These are phyloP conservation scores for Chionographis japonica DNA, from an alignment of 106 monocot genomes.

Conservation along the genomic window DNA sequence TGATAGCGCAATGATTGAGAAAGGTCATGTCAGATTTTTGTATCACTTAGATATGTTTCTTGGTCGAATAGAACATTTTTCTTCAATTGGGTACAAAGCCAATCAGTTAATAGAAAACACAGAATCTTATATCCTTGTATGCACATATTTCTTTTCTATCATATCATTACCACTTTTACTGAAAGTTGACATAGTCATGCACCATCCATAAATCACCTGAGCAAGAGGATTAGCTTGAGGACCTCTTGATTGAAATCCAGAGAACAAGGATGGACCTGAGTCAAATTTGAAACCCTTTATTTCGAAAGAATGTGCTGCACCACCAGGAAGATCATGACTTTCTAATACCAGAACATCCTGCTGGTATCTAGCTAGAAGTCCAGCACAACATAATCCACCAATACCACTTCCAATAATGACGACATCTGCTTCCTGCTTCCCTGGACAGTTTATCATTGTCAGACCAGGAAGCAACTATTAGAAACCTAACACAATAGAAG, in stretches of 20 bases:
- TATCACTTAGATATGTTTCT: too few species aligned
- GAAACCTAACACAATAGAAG: too few species aligned
- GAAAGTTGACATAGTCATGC: neutral
- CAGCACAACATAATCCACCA: slow-evolving; percentile 90
- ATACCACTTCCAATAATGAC: slow-evolving; percentile 94
- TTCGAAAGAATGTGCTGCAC: slow-evolving; percentile 93
- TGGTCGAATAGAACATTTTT: too few species aligned
- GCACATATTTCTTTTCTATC: neutral
- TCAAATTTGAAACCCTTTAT: slow-evolving; percentile 94
- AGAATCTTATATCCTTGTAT: too few species aligned
- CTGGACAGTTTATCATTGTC: slow-evolving; percentile 27
- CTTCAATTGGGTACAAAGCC: too few species aligned
- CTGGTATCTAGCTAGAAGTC: slow-evolving; percentile 80
- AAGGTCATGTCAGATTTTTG: too few species aligned
- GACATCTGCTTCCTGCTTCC: slow-evolving; percentile 91
- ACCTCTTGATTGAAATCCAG: slow-evolving; percentile 93
- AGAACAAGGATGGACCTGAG: slow-evolving; percentile 94
- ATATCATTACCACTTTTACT: neutral
- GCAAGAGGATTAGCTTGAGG: slow-evolving; percentile 95
- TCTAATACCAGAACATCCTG: slow-evolving; percentile 91
- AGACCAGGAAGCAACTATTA: neutral
- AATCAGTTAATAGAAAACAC: too few species aligned
- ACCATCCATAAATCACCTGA: slow-evolving; percentile 40
- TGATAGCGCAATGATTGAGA: too few species aligned
- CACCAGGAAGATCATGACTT: slow-evolving; percentile 94